phyloP scores from a whole-genome alignment of 1,284 basidiomycete genomes.

The Apiotrichum laibachii region DNA sequence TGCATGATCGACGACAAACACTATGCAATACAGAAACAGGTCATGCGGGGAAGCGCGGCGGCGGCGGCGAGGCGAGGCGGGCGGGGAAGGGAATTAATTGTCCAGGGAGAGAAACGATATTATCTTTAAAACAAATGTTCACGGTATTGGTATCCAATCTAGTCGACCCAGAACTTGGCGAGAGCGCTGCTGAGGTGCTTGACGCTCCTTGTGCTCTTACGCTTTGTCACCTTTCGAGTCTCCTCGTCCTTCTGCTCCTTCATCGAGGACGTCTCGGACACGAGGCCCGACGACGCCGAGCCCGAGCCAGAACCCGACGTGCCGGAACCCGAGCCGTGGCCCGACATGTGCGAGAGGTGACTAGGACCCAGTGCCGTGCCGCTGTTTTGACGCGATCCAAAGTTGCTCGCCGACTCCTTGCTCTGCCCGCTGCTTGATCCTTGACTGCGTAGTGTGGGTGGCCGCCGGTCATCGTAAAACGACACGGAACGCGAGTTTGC shows the following conservation, averaged over 20 bases:
- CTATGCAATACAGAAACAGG: no score
- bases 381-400: constrained; percentile 18
- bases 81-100: no score
- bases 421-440: constrained; percentile 20
- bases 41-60: no score
- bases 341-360: constrained; percentile 1
- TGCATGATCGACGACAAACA: no score
- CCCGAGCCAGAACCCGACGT: constrained; percentile 18
- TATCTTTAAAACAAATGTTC: no score
- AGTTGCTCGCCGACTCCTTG: constrained; percentile 10
- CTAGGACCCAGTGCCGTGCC: constrained; percentile 16
- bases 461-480: constrained; percentile 18
- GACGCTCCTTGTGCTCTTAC: constrained; percentile 37
- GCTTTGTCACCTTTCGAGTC: constrained; percentile 22
- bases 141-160: background rate
- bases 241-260: constrained; percentile 8
- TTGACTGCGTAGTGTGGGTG: constrained; percentile 14
- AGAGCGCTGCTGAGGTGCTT: constrained; percentile 40
- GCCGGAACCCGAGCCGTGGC: constrained; percentile 5
- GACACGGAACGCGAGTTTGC: constrained; percentile 20
- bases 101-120: no score
- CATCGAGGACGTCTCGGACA: constrained; percentile 2
- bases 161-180: constrained; percentile 48
- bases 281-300: constrained; percentile 15
- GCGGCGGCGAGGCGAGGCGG: no score